These are phyloP conservation scores for Achlya hypogyna DNA, from an alignment of 352 stramenopile genomes.

Conservation along the genomic window DNA sequence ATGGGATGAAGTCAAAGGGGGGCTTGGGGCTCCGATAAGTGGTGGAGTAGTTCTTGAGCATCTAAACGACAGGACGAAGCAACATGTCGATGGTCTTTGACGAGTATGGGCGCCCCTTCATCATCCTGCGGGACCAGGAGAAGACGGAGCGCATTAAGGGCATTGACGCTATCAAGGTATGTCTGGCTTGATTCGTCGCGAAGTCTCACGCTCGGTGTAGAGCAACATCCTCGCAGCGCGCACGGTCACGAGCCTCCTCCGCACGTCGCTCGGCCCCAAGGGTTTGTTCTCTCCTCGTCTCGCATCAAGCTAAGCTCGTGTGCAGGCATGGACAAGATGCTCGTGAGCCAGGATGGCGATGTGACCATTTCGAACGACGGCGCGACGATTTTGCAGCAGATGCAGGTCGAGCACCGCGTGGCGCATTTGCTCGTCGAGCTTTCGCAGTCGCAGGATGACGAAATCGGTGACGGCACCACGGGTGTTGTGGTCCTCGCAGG, in stretches of 20 bases:
- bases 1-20: constrained; percentile 1
- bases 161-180: constrained; percentile 95
- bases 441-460: constrained; percentile 97
- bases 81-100: constrained; percentile 93
- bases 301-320: background rate
- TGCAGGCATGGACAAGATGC: constrained; percentile 98
- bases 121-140: constrained; percentile 99
- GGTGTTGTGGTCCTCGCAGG: constrained; percentile 98
- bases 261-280: constrained; percentile 96
- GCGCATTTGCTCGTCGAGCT: constrained; percentile 98
- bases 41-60: background rate
- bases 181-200: background rate
- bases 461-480: constrained; percentile 99
- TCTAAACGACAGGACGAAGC: constrained; percentile 17
- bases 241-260: constrained; percentile 94
- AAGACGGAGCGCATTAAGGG: constrained; percentile 97
- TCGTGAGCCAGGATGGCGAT: constrained; percentile 98
- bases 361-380: constrained; percentile 99
- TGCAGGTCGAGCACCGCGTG: constrained; percentile 98
- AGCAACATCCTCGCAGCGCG: constrained; percentile 98
- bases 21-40: background rate
- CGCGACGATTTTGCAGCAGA: constrained; percentile 98
- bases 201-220: constrained; percentile 29
- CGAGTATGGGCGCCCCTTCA: constrained; percentile 99
- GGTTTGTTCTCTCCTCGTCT: constrained; percentile 39